Base-by-base conservation (phyloP, 1,284 basidiomycete species). In the Lentinula novae-zelandiae region DNA sequence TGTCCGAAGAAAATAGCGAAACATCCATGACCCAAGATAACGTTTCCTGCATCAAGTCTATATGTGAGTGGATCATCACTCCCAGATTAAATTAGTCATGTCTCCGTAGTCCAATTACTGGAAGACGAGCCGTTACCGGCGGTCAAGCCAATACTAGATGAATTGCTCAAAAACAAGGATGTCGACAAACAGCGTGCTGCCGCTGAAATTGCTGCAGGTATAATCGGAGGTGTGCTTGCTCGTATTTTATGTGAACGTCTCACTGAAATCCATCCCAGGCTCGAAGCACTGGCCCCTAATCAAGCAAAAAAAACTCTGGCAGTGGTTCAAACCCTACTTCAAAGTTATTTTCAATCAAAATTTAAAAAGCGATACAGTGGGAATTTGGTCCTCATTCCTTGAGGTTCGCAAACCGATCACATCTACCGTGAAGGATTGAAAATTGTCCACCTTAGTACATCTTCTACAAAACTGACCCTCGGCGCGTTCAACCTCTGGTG, bases 181-280 rank as follows among this genome's bases (percentile, higher is more conserved):
- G 84, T 86, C 66, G 86, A 97, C 74, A 92, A 93, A 75, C 94
- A 95, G 69, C 83, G 95, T 42, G 94, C 93, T 1, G 88, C 92
- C 3, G 93, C 93, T 9, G 95, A 98, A 75, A 78, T 96, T 50
- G 70, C 96, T 6, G 90, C 90, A 6, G 95, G 93, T 60, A 66
- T 91, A n/a, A 78, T 96, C 50, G 80, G 81, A 64, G 86, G 86
- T 82, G 31, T 9, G 20, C 2, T 0, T 57, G 34, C 36, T 58
- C 53, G 12, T 22, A 36, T 33, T 17, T 33, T 60, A 53, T 20
- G 39, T 34, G 22, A 1, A 48, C 33, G 38, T 9, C 31, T 53
- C 13, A 49, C 27, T 63, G 48, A 38, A 64, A 38, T 31, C 38
- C 27, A 61, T 46, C 52, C 3, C 59, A 87, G 94, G 92, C 3